A percentile compares a stretch with the other conserved stretches of the same genome.
Evolutionary conservation across 345 rosid species (phyloP).

Genomic region (Stellera chamaejasme): DNA sequence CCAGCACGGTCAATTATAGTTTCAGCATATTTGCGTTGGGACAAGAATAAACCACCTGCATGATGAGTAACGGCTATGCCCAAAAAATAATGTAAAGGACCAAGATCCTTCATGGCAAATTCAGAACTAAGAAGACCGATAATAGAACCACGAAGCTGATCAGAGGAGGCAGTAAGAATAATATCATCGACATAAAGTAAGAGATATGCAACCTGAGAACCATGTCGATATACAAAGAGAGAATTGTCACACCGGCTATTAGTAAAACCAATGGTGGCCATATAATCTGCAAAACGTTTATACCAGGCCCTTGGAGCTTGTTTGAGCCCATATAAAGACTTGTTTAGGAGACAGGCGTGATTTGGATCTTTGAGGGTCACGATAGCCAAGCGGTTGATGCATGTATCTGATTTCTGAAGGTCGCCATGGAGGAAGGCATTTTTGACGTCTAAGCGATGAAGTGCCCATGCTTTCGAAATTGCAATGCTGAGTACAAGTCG

Average conservation of each 20-base stretch:
- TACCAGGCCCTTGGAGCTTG: neutral
- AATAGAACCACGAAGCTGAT: neutral
- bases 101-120: slow-evolving; percentile 1
- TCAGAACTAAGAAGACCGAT: neutral
- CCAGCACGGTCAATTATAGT: neutral
- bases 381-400: neutral
- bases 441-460: neutral
- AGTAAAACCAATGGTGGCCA: no score
- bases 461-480: neutral
- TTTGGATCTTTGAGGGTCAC: neutral
- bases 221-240: no score
- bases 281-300: neutral
- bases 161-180: neutral
- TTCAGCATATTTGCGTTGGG: neutral
- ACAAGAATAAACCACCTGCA: neutral
- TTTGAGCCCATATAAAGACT: neutral
- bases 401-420: neutral
- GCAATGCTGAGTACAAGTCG: neutral
- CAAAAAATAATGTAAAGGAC: neutral
- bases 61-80: neutral
- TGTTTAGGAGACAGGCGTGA: neutral
- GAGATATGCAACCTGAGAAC: neutral
- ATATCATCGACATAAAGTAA: slow-evolving; percentile 1
- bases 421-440: no score
- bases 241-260: no score